A percentile compares a stretch with the other conserved stretches of the same genome.
Evolutionary conservation across 2,329 filamentous ascomycete genomes (phyloP).

Genomic region (Phaeosphaeriaceae sp.): DNA sequence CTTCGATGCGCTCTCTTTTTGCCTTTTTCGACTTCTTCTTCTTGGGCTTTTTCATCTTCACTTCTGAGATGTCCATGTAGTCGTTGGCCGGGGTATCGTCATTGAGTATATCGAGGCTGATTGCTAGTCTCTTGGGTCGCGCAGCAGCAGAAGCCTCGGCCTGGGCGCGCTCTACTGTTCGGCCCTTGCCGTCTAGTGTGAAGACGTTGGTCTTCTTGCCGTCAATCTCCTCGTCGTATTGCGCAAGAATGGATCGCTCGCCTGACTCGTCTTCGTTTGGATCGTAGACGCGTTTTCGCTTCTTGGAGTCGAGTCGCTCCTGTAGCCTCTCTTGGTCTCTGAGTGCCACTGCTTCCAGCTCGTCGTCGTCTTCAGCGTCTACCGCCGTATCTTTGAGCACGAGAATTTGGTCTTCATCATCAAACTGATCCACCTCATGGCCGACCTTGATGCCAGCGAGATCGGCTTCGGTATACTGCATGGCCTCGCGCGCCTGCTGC

Average conservation of each 20-base stretch:
- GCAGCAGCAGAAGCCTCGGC: conserved; percentile 60
- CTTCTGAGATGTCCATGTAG: conserved; percentile 82
- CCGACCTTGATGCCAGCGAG: conserved; percentile 90
- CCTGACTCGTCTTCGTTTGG: conserved; percentile 75
- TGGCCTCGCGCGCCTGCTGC: conserved; percentile 65
- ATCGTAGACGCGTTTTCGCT: conserved; percentile 88
- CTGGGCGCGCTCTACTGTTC: conserved; percentile 65
- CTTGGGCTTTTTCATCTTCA: conserved; percentile 78
- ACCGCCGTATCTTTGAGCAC: conserved; percentile 95
- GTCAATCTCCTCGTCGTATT: conserved; percentile 95
- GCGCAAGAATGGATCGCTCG: conserved; percentile 73
- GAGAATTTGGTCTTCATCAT: conserved; percentile 85
- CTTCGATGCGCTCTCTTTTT: conserved; percentile 51
- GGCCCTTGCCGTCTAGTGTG: conserved; percentile 80
- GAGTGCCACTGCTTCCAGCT: conserved; percentile 79
- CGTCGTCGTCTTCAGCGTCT: conserved; percentile 82
- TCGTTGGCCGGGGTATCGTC: conserved; percentile 77
- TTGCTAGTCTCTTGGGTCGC: conserved; percentile 69
- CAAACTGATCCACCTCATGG: conserved; percentile 82
- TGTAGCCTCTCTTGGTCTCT: conserved; percentile 74
- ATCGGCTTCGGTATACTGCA: conserved; percentile 83
- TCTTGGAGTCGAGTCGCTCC: conserved; percentile 84
- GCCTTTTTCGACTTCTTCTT: conserved; percentile 43
- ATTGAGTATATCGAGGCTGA: conserved; percentile 75
- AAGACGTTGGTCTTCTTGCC: conserved; percentile 90